A percentile compares a stretch with the other conserved stretches of the same genome.
These are phyloP conservation scores for Chlorella sorokiniana DNA, from an alignment of 139 green algal species.

Conservation along the genomic window DNA sequence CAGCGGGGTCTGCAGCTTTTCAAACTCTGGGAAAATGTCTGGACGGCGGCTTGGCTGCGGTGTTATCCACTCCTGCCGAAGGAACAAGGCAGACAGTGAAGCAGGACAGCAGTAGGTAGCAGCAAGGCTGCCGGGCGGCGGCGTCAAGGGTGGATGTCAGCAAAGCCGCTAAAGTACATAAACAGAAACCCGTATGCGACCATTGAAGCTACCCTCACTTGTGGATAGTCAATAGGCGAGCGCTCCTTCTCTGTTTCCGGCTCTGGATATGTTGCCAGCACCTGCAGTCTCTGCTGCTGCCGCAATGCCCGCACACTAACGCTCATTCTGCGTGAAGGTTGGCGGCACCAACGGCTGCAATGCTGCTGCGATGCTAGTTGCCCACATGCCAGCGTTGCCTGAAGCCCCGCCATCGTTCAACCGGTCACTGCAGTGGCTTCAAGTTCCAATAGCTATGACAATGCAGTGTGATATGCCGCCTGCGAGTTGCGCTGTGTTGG, in stretches of 20 bases:
- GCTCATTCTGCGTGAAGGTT: too few relatives aligned
- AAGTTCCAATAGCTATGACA: too few relatives aligned
- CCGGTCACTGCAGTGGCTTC: too few relatives aligned
- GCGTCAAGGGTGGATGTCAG: background rate
- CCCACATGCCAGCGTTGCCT: too few relatives aligned
- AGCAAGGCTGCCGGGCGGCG: background rate
- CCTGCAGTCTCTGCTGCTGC: background rate
- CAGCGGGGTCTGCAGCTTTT: slow-evolving; percentile 83
- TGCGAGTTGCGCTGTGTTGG: too few relatives aligned
- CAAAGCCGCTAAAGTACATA: background rate
- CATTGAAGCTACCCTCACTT: slow-evolving; percentile 48
- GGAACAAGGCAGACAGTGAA: background rate
- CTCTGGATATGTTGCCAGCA: slow-evolving; percentile 61
- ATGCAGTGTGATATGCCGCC: too few relatives aligned
- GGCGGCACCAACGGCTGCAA: too few relatives aligned
- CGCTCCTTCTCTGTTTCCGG: slow-evolving; percentile 89
- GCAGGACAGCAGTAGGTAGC: too few relatives aligned
- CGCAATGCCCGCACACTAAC: too few relatives aligned
- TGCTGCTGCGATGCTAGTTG: too few relatives aligned
- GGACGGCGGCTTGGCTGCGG: slow-evolving; percentile 85
- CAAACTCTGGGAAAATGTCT: slow-evolving; percentile 95
- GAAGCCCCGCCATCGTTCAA: too few relatives aligned
- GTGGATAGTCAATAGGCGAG: slow-evolving; percentile 81
- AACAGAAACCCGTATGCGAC: background rate
- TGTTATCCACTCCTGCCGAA: slow-evolving; percentile 89